Percentiles rank a stretch among this genome's conserved stretches.
Evolutionary conservation across 306 rosid genomes (phyloP).

Genomic region (Begonia masoniana): DNA sequence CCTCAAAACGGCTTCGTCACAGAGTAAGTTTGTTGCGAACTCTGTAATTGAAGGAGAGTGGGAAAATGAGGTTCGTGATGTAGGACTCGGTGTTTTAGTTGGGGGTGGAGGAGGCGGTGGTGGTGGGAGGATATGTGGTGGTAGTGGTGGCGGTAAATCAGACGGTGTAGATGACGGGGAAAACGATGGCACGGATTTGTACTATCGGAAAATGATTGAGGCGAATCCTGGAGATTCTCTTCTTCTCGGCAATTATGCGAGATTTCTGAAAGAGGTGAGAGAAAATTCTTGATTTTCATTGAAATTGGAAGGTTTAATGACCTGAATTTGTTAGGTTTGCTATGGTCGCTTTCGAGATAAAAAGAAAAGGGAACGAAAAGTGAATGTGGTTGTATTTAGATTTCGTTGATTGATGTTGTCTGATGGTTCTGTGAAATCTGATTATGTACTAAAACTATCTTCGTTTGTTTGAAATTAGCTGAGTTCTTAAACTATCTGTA

Average conservation of each 20-base stretch:
- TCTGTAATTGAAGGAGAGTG: no score
- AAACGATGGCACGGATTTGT: conserved; percentile 32
- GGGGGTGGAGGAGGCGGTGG: conserved; percentile 12
- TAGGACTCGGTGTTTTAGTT: conserved; percentile 9
- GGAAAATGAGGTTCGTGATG: conserved; percentile 3
- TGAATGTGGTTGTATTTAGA: no score
- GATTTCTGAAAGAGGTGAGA: conserved; percentile 68
- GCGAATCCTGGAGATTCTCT: conserved; percentile 69
- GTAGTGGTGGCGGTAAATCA: conserved; percentile 25
- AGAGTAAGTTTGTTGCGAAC: no score
- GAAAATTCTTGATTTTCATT: background rate
- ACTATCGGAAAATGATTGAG: conserved; percentile 59
- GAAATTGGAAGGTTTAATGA: background rate
- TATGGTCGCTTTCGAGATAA: no score
- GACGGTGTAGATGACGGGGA: conserved; percentile 25
- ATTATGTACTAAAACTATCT: no score
- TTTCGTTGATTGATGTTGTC: no score
- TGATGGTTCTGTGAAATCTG: no score
- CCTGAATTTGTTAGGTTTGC: background rate
- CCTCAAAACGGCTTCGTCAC: no score
- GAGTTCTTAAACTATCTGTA: no score
- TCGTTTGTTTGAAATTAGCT: no score
- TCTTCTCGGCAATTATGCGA: conserved; percentile 74
- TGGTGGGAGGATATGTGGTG: conserved; percentile 34
- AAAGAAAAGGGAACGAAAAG: no score